Percentiles rank a stretch among this genome's conserved stretches.
Conservation (phyloP, 805 yeast genomes). For the Yamadazyma tumulicola region DNA sequence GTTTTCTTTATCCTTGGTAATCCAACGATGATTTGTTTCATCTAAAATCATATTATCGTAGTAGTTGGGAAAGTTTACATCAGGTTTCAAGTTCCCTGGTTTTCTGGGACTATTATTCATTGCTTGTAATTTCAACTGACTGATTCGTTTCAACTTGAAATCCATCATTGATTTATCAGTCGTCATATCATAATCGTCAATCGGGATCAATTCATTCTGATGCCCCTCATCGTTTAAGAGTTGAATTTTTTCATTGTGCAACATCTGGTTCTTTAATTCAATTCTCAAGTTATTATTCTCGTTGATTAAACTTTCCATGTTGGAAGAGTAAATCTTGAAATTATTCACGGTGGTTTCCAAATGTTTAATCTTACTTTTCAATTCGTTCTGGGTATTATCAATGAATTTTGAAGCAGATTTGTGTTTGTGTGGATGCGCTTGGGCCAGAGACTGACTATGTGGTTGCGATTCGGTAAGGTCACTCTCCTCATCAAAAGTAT, state of each 20-base stretch:
- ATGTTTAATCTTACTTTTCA: slow-evolving; percentile 9
- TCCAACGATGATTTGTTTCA: slow-evolving; percentile 28
- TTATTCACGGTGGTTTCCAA: slow-evolving; percentile 9
- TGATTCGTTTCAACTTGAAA: slow-evolving; percentile 35
- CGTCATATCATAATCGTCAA: slow-evolving; percentile 21
- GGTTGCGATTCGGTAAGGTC: not conserved
- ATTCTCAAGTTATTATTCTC: slow-evolving; percentile 12
- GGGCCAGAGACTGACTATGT: not conserved
- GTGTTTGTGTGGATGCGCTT: not conserved
- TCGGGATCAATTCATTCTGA: slow-evolving; percentile 6
- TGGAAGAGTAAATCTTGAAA: slow-evolving; percentile 9
- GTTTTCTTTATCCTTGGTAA: slow-evolving; percentile 18
- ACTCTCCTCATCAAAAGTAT: slow-evolving; percentile 25
- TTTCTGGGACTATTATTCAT: slow-evolving; percentile 1
- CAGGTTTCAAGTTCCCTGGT: slow-evolving; percentile 39
- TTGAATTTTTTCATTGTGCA: not conserved
- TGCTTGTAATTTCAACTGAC: slow-evolving; percentile 28
- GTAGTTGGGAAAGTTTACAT: slow-evolving; percentile 26
- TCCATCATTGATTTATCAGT: slow-evolving; percentile 17
- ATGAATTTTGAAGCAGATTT: not conserved
- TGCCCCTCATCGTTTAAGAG: not conserved
- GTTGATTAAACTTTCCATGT: slow-evolving; percentile 14
- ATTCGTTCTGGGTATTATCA: slow-evolving; percentile 3
- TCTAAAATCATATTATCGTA: slow-evolving; percentile 35
- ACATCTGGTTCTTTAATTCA: slow-evolving; percentile 8